phyloP scores from a whole-genome alignment of 495 filamentous ascomycete species.

The Glarea lozoyensis region DNA sequence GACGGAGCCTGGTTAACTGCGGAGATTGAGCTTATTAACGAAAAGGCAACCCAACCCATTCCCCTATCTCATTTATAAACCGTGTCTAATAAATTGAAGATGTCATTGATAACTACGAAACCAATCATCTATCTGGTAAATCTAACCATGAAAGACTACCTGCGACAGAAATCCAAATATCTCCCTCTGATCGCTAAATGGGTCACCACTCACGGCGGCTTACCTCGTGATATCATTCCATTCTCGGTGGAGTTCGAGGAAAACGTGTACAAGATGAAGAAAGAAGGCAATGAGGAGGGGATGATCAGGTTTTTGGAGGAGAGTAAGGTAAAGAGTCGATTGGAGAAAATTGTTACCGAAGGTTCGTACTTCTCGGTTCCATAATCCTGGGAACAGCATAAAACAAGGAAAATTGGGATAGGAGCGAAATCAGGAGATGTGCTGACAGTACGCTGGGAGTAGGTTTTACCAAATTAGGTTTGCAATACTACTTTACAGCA shows the following conservation, averaged over 20 bases:
- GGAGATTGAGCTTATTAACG: conserved; percentile 27
- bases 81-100: conserved; percentile 1
- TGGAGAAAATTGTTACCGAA: conserved; percentile 23
- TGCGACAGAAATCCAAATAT: conserved; percentile 28
- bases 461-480: conserved; percentile 24
- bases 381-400: no score
- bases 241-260: conserved; percentile 27
- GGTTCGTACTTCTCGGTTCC: no score
- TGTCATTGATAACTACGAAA: conserved; percentile 24
- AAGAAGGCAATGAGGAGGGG: conserved; percentile 5
- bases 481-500: conserved; percentile 29
- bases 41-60: conserved; percentile 14
- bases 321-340: conserved; percentile 19
- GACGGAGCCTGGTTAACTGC: conserved; percentile 24
- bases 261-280: conserved; percentile 9
- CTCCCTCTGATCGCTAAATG: conserved; percentile 23
- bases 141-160: conserved; percentile 27
- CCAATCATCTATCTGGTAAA: conserved; percentile 28
- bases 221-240: conserved; percentile 22
- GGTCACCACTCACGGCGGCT: conserved; percentile 25
- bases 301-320: conserved; percentile 16
- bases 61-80: not conserved
- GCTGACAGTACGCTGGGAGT: no score
- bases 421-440: no score
- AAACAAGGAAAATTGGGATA: no score